These are phyloP conservation scores for Acanthamoeba royreba DNA, from an alignment of 208 protist species.

Conservation along the genomic window DNA sequence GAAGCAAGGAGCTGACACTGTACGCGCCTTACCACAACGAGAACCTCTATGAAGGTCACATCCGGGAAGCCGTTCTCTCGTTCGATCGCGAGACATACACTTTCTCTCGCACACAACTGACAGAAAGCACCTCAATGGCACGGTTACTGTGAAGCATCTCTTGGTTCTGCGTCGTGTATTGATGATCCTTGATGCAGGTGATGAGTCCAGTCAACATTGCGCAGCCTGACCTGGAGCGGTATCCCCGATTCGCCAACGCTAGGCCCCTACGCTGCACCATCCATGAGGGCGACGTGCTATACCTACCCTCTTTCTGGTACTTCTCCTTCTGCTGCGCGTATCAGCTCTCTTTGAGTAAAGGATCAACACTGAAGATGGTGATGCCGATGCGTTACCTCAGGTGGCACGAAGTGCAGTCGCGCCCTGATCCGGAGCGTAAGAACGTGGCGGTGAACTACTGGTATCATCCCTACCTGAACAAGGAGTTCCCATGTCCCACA, in stretches of 20 bases:
- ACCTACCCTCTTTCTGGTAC: constrained; percentile 21
- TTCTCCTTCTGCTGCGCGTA: background rate
- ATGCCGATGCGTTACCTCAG: too few relatives aligned
- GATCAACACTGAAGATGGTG: too few relatives aligned
- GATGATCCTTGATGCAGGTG: too few relatives aligned
- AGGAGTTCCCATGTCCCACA: background rate
- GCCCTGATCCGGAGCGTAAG: background rate
- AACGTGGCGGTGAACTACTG: constrained; percentile 23
- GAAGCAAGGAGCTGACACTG: background rate
- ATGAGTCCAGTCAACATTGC: constrained; percentile 4
- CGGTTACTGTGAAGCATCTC: background rate
- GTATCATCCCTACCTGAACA: background rate
- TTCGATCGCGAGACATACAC: background rate
- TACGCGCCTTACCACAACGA: background rate
- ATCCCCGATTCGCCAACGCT: background rate
- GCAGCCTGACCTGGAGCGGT: background rate
- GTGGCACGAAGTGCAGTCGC: constrained; percentile 30
- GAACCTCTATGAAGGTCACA: constrained; percentile 4
- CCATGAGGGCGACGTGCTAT: constrained; percentile 16
- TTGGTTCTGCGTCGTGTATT: too few relatives aligned
- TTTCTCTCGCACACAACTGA: background rate
- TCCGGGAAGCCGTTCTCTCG: background rate
- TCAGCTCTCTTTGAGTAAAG: too few relatives aligned
- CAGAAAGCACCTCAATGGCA: background rate
- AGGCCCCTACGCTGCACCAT: background rate